A percentile compares a stretch with the other conserved stretches of the same genome.
These are phyloP conservation scores for Aspergillus ochraceoroseus DNA, from an alignment of 2,329 filamentous ascomycete genomes.

Conservation along the genomic window DNA sequence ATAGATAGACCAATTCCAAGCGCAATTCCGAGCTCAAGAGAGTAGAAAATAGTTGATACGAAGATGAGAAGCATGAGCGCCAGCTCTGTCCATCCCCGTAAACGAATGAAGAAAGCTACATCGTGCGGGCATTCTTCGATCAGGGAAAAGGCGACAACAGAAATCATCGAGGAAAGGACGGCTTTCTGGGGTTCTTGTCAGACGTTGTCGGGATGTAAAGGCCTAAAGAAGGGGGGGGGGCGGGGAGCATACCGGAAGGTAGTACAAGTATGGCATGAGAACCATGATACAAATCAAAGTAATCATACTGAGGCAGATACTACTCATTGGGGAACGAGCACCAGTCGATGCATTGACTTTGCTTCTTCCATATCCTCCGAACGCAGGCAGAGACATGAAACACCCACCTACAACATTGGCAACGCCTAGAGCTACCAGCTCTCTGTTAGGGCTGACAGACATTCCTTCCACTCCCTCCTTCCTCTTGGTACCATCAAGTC, in stretches of 20 bases:
- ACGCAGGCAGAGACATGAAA: conserved; percentile 88
- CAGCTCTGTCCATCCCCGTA: conserved; percentile 81
- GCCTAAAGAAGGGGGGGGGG: too few species aligned
- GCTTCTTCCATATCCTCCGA: conserved; percentile 92
- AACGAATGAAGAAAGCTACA: conserved; percentile 78
- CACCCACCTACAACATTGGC: conserved; percentile 88
- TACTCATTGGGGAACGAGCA: conserved; percentile 89
- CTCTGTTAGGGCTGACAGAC: conserved; percentile 81
- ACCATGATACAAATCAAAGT: conserved; percentile 76
- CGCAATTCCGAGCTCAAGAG: conserved; percentile 85
- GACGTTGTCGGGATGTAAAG: not conserved
- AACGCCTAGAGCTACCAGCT: conserved; percentile 83
- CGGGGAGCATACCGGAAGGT: conserved; percentile 70
- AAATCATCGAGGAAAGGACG: conserved; percentile 88
- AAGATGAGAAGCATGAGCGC: conserved; percentile 87
- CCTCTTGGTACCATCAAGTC: conserved; percentile 56
- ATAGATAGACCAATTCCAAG: conserved; percentile 88
- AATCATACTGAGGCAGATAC: conserved; percentile 76
- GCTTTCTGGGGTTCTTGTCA: conserved; percentile 62
- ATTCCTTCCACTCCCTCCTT: conserved; percentile 69
- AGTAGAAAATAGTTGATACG: conserved; percentile 88
- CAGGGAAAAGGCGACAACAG: conserved; percentile 87
- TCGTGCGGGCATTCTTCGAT: conserved; percentile 95
- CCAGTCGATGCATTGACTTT: conserved; percentile 93
- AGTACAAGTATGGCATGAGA: conserved; percentile 87